Base-by-base conservation (phyloP, 1,139 yeast species). In the Sugiyamaella castrensis region DNA sequence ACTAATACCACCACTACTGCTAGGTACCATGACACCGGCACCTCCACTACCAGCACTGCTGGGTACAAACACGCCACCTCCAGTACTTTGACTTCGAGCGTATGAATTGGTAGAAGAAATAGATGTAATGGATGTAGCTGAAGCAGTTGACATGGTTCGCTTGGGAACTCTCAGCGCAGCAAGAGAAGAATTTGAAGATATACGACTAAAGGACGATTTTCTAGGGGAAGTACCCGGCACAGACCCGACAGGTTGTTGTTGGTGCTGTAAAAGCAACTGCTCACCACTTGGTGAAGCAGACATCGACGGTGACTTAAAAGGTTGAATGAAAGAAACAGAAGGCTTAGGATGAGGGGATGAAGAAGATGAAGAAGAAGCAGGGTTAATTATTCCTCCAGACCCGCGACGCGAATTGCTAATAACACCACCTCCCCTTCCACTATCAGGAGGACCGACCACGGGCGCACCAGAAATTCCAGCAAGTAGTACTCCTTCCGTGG, bases 271-370 rank as follows among this genome's bases (percentile, higher is more conserved):
- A 13, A 15, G 15, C 13, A 11, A 33, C 7, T 40, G 34, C 13
- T 28, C 30, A 16, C 41, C 41, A n/a, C n/a, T n/a, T n/a, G n/a
- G n/a, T 5, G 46, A 41, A 2, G 40, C 27, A 3, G 37, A 62
- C 8, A 68, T 55, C 1, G 72, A 64, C 1, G 71, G 69, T 5
- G 71, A 62, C 46, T 64, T 68, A 56, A 69, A 69, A 4, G 72
- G 72, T 45, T 68, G 66, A 15, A 62, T 50, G 46, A 61, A 58
- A 2, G 64, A 59, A 8, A 60, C 65, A 15, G 60, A 54, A 8
- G 59, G 63, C 16, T 48, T 52, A 4, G 47, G 47, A 26, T 44
- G 50, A 27, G 28, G 53, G 13, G 38, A 38, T 40, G 37, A 47
- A 5, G 41, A 31, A n/a, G 24, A 40, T 13, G 46, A n/a, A 8